These are phyloP conservation scores for Hymenoscyphus linearis DNA, from an alignment of 2,329 filamentous ascomycete genomes.

Conservation along the genomic window DNA sequence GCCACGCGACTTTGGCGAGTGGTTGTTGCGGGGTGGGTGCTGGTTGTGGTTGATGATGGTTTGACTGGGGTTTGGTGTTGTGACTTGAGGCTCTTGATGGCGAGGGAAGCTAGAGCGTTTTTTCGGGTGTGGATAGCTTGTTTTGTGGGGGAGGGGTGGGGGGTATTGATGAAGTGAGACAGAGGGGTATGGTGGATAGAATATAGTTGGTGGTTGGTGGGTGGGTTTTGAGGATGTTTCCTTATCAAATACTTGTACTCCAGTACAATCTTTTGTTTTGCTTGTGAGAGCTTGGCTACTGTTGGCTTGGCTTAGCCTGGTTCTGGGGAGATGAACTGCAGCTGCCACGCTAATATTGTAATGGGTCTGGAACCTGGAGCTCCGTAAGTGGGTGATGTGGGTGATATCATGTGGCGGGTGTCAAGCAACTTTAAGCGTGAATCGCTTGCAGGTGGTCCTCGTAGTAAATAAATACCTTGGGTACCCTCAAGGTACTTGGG, in stretches of 20 bases:
- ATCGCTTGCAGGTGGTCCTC: too few species aligned
- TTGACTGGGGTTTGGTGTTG: neutral
- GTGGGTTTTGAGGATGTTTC: neutral
- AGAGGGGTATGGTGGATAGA: neutral
- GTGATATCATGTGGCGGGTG: neutral
- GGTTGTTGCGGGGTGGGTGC: neutral
- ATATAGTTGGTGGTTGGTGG: neutral
- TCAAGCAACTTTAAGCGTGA: neutral
- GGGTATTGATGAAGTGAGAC: neutral
- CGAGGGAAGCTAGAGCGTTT: neutral
- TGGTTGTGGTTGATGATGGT: neutral
- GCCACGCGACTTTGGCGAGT: slow-evolving; percentile 5
- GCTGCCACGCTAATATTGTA: neutral
- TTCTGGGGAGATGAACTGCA: neutral
- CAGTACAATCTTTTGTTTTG: neutral
- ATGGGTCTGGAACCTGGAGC: neutral
- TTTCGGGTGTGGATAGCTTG: neutral
- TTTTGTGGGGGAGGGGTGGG: too few species aligned
- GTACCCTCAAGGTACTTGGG: too few species aligned
- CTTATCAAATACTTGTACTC: too few species aligned
- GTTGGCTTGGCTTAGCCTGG: neutral
- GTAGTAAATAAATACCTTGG: too few species aligned
- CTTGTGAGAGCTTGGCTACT: neutral
- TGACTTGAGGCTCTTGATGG: neutral
- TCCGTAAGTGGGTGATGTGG: neutral